Evolutionary conservation across 441 rosid genomes (phyloP).

Genomic region (Metrosideros polymorpha): DNA sequence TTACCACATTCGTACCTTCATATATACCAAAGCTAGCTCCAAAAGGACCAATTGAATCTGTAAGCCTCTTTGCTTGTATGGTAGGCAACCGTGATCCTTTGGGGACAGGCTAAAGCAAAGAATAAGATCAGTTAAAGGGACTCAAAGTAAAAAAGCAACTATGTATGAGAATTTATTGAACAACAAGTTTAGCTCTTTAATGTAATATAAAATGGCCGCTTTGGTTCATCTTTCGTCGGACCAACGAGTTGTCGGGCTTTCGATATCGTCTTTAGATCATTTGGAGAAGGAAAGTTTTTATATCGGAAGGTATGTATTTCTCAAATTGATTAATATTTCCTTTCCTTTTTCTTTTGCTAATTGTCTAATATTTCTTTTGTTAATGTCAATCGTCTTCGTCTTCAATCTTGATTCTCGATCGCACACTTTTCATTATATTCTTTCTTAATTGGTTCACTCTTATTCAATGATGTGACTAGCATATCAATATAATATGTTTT

Average conservation of each 20-base stretch:
- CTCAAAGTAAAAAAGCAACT: neutral
- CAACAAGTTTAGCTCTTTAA: neutral
- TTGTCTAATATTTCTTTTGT: neutral
- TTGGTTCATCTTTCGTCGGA: neutral
- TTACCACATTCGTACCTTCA: neutral
- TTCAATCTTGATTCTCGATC: neutral
- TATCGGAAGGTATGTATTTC: neutral
- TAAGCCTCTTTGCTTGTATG: neutral
- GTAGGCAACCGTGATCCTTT: neutral
- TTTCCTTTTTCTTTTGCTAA: neutral
- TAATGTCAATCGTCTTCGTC: too few relatives aligned
- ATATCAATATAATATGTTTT: too few relatives aligned
- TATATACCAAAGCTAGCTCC: neutral
- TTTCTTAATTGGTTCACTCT: neutral
- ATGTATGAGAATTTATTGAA: neutral
- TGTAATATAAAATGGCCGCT: neutral
- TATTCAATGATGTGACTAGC: too few relatives aligned
- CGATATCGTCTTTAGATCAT: neutral
- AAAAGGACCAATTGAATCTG: neutral
- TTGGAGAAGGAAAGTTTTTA: neutral
- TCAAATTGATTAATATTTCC: neutral
- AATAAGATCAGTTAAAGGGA: neutral
- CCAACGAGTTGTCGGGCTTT: neutral
- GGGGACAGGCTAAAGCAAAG: neutral
- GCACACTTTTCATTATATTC: neutral